Base-by-base conservation (phyloP, 2,329 filamentous ascomycete genomes). In the Fusarium verticillioides region DNA sequence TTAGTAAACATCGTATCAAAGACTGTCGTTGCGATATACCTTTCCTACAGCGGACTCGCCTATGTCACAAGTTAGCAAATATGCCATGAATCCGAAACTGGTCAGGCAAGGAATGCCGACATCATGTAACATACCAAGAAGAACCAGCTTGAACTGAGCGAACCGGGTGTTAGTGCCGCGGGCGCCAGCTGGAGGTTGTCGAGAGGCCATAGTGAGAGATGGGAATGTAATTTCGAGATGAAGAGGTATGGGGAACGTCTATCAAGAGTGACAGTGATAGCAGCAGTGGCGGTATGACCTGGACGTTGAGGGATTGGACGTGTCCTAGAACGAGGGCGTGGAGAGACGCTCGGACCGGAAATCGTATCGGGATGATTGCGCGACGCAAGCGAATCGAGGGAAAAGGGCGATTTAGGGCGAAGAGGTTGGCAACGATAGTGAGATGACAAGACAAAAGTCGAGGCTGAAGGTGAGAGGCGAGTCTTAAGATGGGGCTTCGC, bases 1-100 rank as follows among this genome's bases (percentile, higher is more conserved):
- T 75, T 62, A 79, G 78, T 75, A 67, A 53, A 66, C 23, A 58
- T 52, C 37, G 60, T 40, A 39, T 58, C 42, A 46, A 47, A 37
- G 52, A n/a, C 23, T 62, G n/a, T 63, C 32, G 42, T 39, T 57
- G 36, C 43, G 65, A 76, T 81, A 77, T 84, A 97, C 94, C 94
- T 99, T 99, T 92, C 96, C 96, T 66, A 99, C 96, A 67, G 96
- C 96, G 78, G 96, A 99, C 88, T 99, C 96, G 83, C 96, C 96
- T 98, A 82, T 57, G 77, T 61, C 73, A 65, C 65, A 64, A 57
- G 81, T 88, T 81, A 88, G 84, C 73, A 75, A 67, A 30, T 39
- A 64, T 69, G 56, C 26, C 52, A 69, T 69, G 59, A 60, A 53
- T 53, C 26, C 34, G 54, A 64, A 62, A 40, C 30, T n/a, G 63